Evolutionary conservation across 192 early-diverging fungal species (phyloP), one percentile per base, ranked within the genome.

Genomic region (Coemansia sp.): DNA sequence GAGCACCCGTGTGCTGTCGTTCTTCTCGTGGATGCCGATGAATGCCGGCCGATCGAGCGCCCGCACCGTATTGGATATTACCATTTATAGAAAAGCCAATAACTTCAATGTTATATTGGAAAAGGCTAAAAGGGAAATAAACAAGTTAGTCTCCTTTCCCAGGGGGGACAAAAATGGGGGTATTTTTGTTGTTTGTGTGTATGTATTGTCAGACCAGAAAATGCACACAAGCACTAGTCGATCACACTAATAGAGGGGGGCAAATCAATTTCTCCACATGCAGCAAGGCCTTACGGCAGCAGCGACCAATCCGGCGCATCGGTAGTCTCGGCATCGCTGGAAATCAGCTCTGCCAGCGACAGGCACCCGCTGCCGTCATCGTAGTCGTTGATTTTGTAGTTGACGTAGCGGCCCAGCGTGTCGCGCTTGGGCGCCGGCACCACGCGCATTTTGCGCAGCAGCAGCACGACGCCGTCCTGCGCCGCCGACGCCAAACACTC

Each of bases 401-500:
- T 21, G 1, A 47, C n/a, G 30, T 20, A 47, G 10, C n/a, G 11
- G 45, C 45, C 45, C 45, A 47, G 21, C 21, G 20, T 28, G 18
- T 47, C 45, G 7, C 23, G 10, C 11, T 23, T 47, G 45, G 45
- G 45, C 23, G 45, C 49, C 28, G 52, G 51, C 1, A 16, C 12
- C 8, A 49, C 16, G 5, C 17, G 7, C 30, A 49, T 10, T 32
- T 51, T 57, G 38, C 70, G 48, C 38, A 73, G 23, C 40, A 73
- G 55, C 43, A 73, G 34, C 9, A 59, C 70, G 34, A 73, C 63
- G 40, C 70, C 70, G 41, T 73, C 70, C 51, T 62, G 58, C 45
- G 66, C 70, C 15, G 60, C 64, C 0, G 70, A 54, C 16, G 63
- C 70, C 14, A 73, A 18, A 23, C 70, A 73, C 54, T 73, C 70